Evolutionary conservation across 1,139 yeast genomes (phyloP).

Genomic region (Saccharomyces pastorianus): DNA sequence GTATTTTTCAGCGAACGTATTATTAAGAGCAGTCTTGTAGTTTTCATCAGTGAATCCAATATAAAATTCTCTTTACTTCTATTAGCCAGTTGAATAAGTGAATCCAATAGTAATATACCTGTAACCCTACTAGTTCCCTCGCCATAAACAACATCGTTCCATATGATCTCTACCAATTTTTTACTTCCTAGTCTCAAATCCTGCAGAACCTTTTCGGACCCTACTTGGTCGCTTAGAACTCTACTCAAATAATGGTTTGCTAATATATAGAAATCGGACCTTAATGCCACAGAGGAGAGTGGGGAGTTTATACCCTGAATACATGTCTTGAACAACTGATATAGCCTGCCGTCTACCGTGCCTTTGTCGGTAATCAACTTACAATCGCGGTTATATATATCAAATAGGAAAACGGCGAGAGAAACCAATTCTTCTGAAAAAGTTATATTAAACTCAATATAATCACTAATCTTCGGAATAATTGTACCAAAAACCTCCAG

Average conservation of each 20-base stretch:
- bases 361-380: constrained; percentile 33
- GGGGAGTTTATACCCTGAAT: constrained; percentile 66
- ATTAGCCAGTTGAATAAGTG: constrained; percentile 52
- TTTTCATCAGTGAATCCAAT: constrained; percentile 52
- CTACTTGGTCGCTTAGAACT: constrained; percentile 36
- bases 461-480: constrained; percentile 69
- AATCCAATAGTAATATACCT: constrained; percentile 64
- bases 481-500: constrained; percentile 68
- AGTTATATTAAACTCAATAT: constrained; percentile 54
- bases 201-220: constrained; percentile 42
- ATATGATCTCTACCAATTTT: constrained; percentile 53
- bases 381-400: constrained; percentile 47
- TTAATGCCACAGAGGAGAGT: constrained; percentile 53
- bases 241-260: constrained; percentile 59
- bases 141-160: constrained; percentile 72
- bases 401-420: constrained; percentile 62
- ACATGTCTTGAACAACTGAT: constrained; percentile 65
- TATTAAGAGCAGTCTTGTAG: constrained; percentile 56
- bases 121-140: constrained; percentile 76
- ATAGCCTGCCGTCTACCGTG: constrained; percentile 40
- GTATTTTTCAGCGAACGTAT: constrained; percentile 61
- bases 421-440: constrained; percentile 76
- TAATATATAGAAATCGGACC: constrained; percentile 74
- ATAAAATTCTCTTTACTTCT: constrained; percentile 48
- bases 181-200: constrained; percentile 54